Conservation (phyloP, 371 early-diverging fungal genomes). For the Entomophthora muscae region DNA sequence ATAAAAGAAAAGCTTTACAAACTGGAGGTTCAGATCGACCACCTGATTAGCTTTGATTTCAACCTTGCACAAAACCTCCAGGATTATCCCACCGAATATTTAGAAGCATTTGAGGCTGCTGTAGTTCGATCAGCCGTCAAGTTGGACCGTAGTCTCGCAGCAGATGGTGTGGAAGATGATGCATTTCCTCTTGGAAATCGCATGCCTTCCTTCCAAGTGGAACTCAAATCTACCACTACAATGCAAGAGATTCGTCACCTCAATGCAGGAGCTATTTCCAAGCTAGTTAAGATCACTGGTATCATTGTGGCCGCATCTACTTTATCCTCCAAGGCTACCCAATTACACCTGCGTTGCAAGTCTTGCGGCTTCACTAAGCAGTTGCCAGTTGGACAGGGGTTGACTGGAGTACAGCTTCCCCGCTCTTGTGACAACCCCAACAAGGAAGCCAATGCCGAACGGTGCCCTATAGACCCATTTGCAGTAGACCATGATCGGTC, state of each 20-base stretch:
- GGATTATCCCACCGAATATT: conserved; percentile 55
- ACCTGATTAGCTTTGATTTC: conserved; percentile 63
- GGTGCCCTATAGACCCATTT: conserved; percentile 91
- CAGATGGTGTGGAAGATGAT: conserved; percentile 17
- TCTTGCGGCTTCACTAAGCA: conserved; percentile 62
- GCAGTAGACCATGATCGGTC: conserved; percentile 91
- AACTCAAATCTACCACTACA: conserved; percentile 63
- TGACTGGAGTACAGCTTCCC: conserved; percentile 65
- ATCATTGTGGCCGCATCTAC: conserved; percentile 93
- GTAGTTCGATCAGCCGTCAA: conserved; percentile 46
- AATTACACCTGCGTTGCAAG: conserved; percentile 73
- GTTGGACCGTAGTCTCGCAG: conserved; percentile 23
- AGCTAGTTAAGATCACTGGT: conserved; percentile 89
- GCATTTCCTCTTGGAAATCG: not conserved
- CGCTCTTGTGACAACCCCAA: conserved; percentile 52
- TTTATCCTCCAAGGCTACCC: conserved; percentile 73
- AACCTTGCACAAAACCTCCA: conserved; percentile 60
- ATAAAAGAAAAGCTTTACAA: conserved; percentile 48
- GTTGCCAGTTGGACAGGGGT: conserved; percentile 71
- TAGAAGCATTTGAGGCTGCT: conserved; percentile 77
- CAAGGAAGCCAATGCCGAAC: conserved; percentile 18
- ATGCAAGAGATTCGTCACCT: conserved; percentile 70
- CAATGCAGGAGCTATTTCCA: conserved; percentile 74
- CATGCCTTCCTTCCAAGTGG: conserved; percentile 69
- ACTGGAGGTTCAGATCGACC: conserved; percentile 70